Evolutionary conservation across 2,329 filamentous ascomycete genomes (phyloP), one percentile per base, ranked within the genome.

Genomic region (Claviceps africana): DNA sequence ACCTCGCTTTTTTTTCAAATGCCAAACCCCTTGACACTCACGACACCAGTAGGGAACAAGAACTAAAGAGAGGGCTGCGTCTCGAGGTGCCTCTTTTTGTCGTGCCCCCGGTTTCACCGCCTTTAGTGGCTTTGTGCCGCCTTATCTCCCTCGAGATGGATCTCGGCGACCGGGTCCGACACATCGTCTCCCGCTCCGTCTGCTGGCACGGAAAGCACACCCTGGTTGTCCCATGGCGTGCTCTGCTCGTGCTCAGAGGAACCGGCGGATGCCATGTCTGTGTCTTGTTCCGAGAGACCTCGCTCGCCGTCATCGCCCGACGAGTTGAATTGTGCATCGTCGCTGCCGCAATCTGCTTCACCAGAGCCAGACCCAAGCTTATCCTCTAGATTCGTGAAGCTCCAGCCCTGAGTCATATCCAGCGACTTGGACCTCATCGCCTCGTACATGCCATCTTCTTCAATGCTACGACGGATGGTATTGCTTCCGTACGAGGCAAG

Each of bases 101-200:
- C 10, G 30, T 21, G 19, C 19, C 30, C 9, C 25, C 25, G 25
- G 25, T 33, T 1, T 35, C 31, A 2, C 33, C n/a, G 30, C 13
- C 10, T 40, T 54, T 58, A 64, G 45, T 61, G 56, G 48, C 53
- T 54, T 49, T 56, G 61, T 47, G 53, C 52, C 50, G 54, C 54
- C 56, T 62, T 62, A 51, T 70, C 67, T 47, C 70, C 70, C 42
- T 72, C 72, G 21, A 76, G 59, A 54, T 74, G 72, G 45, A 76
- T 77, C 60, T 77, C 74, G 8, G 73, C 64, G 7, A 74, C 73
- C 42, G 73, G 71, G 33, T 72, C 71, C 13, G 70, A 73, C 49
- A 62, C 63, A 30, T 58, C 60, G 28, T 70, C 69, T 25, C 60
- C 65, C 17, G 63, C 65, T 30, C 59, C 63, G 4, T 64, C 59